A percentile compares a stretch with the other conserved stretches of the same genome.
Evolutionary conservation across 345 rosid genomes (phyloP).

Genomic region (Eucalyptus marginata): DNA sequence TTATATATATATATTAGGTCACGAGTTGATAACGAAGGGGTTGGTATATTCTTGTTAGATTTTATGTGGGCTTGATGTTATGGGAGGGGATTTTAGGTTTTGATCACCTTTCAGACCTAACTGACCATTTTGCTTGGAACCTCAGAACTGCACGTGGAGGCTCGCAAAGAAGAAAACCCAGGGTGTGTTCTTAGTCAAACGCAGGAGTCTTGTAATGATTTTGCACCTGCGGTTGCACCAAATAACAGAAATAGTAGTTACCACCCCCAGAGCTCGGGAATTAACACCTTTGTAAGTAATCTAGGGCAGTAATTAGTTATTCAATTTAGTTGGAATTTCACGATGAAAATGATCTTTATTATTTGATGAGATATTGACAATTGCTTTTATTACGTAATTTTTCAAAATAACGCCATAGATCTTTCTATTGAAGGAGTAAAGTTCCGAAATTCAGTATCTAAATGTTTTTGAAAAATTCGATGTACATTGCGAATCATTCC

Average conservation of each 20-base stretch:
- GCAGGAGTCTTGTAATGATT: background rate
- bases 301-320: background rate
- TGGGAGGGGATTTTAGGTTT: background rate
- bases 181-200: background rate
- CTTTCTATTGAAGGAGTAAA: background rate
- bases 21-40: background rate
- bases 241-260: background rate
- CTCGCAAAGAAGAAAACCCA: background rate
- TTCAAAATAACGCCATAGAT: background rate
- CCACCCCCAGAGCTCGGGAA: background rate
- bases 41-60: background rate
- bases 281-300: background rate
- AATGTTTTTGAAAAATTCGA: background rate
- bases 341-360: background rate
- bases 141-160: background rate
- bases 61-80: background rate
- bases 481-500: background rate
- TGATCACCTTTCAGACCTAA: constrained; percentile 1
- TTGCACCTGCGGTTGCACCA: background rate
- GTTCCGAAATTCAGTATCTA: background rate
- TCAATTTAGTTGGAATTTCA: background rate
- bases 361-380: background rate
- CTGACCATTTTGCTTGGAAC: background rate
- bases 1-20: background rate
- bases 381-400: background rate